Evolutionary conservation across 192 early-diverging fungal species (phyloP).

Genomic region (Coemansia sp.): DNA sequence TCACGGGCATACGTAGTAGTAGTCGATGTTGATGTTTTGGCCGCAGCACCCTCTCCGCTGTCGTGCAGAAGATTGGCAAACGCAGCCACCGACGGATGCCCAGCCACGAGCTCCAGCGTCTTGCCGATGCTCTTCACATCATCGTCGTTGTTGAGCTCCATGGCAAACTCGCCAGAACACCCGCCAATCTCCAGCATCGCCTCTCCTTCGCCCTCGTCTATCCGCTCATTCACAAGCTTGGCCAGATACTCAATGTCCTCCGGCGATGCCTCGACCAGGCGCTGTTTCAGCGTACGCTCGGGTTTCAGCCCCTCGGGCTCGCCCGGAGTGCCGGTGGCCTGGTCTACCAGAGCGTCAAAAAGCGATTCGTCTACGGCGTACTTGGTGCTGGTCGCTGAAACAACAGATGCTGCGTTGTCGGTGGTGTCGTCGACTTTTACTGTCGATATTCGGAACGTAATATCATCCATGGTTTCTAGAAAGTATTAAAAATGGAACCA

Average conservation of each 20-base stretch:
- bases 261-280: conserved; percentile 48
- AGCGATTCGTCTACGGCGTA: conserved; percentile 49
- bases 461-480: conserved; percentile 14
- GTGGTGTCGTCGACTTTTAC: conserved; percentile 10
- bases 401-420: not conserved
- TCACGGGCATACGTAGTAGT: conserved; percentile 21
- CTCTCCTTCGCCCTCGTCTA: conserved; percentile 71
- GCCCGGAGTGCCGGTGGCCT: conserved; percentile 13
- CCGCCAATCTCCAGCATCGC: conserved; percentile 74
- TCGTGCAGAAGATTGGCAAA: conserved; percentile 42
- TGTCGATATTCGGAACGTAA: conserved; percentile 27
- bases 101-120: conserved; percentile 43
- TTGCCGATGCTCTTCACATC: conserved; percentile 53
- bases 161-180: conserved; percentile 72
- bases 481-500: not conserved
- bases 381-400: conserved; percentile 13
- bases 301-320: not conserved
- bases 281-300: conserved; percentile 50
- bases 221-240: conserved; percentile 44
- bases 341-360: conserved; percentile 48
- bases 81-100: conserved; percentile 12
- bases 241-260: conserved; percentile 55
- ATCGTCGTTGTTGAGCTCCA: conserved; percentile 59
- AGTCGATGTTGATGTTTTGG: too few species aligned
- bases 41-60: conserved; percentile 12